A percentile compares a stretch with the other conserved stretches of the same genome.
These are phyloP conservation scores for Chondrus crispus DNA, from an alignment of 23 red algal species.

Conservation along the genomic window DNA sequence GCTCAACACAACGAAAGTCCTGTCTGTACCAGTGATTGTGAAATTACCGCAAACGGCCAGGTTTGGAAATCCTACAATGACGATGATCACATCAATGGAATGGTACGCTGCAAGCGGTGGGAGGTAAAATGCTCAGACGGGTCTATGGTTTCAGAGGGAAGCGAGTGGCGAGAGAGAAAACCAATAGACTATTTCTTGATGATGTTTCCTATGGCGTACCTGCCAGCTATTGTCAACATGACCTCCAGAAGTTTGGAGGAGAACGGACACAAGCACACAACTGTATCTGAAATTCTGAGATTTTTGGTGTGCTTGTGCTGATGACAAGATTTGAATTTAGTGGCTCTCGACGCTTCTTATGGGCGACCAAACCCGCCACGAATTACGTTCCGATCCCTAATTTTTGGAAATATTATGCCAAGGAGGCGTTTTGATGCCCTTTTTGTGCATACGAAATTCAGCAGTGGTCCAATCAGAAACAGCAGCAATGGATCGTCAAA, in stretches of 20 bases:
- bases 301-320: background rate
- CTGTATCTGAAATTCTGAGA: background rate
- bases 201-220: background rate
- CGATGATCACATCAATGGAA: too few relatives aligned
- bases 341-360: background rate
- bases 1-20: too few relatives aligned
- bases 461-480: background rate
- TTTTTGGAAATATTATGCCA: conserved; percentile 8
- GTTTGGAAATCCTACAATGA: too few relatives aligned
- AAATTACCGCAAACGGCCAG: too few relatives aligned
- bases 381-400: background rate
- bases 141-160: too few relatives aligned
- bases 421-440: background rate
- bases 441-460: background rate
- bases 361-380: background rate
- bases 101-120: too few relatives aligned
- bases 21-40: too few relatives aligned
- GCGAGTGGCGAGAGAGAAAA: too few relatives aligned
- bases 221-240: background rate
- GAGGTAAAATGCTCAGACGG: too few relatives aligned
- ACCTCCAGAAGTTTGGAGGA: background rate
- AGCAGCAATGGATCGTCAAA: background rate
- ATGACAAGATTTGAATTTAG: conserved; percentile 12
- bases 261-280: background rate
- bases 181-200: too few relatives aligned